Evolutionary conservation across 2,329 filamentous ascomycete species (phyloP).

Genomic region (Pseudonectria foliicola): DNA sequence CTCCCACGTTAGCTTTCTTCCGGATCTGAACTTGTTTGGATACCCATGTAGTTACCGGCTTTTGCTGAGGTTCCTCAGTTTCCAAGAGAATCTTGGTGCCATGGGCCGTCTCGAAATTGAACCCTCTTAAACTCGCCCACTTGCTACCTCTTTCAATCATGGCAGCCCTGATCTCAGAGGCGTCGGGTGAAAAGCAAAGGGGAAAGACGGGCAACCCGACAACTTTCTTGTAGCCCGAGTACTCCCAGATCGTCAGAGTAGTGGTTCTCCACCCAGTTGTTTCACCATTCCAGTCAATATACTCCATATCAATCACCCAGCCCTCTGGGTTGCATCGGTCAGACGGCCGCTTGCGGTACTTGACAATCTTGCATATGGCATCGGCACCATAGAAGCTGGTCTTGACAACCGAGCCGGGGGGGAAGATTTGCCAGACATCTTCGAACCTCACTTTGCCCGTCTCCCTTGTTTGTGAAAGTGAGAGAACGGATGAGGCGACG

Average conservation of each 20-base stretch:
- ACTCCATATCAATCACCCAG: slow-evolving; percentile 26
- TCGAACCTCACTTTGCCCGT: slow-evolving; percentile 25
- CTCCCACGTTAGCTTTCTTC: neutral
- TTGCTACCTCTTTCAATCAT: slow-evolving; percentile 25
- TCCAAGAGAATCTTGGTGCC: slow-evolving; percentile 24
- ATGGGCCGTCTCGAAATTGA: slow-evolving; percentile 22
- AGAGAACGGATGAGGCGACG: slow-evolving; percentile 18
- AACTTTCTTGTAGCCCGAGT: slow-evolving; percentile 20
- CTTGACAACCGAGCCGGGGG: slow-evolving; percentile 24
- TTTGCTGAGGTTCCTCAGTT: slow-evolving; percentile 15
- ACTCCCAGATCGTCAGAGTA: slow-evolving; percentile 18
- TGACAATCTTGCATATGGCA: slow-evolving; percentile 27
- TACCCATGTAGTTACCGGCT: too few species aligned
- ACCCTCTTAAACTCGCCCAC: slow-evolving; percentile 27
- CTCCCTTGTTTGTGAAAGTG: slow-evolving; percentile 17
- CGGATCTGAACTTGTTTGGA: too few species aligned
- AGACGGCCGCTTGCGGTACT: slow-evolving; percentile 14
- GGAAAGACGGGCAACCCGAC: slow-evolving; percentile 23
- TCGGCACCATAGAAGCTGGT: slow-evolving; percentile 28
- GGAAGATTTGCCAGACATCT: slow-evolving; percentile 30
- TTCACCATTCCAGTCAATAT: slow-evolving; percentile 30
- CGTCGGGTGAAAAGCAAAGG: slow-evolving; percentile 17
- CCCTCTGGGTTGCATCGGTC: slow-evolving; percentile 7
- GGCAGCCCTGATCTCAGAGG: slow-evolving; percentile 15
- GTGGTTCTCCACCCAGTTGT: slow-evolving; percentile 21